Percentiles rank a stretch among this genome's conserved stretches.
Evolutionary conservation across 352 stramenopile species (phyloP).

Genomic region (Globisporangium cederbergense): DNA sequence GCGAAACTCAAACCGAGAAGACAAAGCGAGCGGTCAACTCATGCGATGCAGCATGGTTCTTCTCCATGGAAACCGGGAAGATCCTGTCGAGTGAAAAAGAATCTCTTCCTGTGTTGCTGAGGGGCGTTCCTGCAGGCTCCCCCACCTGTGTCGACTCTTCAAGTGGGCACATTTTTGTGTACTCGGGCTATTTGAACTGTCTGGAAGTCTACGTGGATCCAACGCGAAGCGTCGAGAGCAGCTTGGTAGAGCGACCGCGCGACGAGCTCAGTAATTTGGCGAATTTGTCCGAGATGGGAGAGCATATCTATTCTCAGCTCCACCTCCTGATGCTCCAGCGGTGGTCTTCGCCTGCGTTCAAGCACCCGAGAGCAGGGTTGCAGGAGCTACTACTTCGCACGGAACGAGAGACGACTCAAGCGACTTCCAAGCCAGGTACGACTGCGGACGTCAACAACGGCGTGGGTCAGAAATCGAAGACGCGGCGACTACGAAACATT

Average conservation of each 20-base stretch:
- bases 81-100: conserved; percentile 24
- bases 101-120: conserved; percentile 38
- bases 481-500: conserved; percentile 62
- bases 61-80: conserved; percentile 43
- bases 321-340: conserved; percentile 31
- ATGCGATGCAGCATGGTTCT: conserved; percentile 69
- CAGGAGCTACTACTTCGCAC: conserved; percentile 48
- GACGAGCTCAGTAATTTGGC: conserved; percentile 3
- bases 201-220: conserved; percentile 49
- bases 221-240: conserved; percentile 5
- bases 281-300: conserved; percentile 27
- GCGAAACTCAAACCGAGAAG: conserved; percentile 35
- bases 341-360: conserved; percentile 41
- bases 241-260: not conserved
- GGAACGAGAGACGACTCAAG: conserved; percentile 23
- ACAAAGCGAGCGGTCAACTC: conserved; percentile 41
- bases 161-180: conserved; percentile 53
- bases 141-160: conserved; percentile 51
- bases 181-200: conserved; percentile 68
- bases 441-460: conserved; percentile 3
- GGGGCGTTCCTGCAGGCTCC: conserved; percentile 58
- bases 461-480: conserved; percentile 33
- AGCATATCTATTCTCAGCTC: conserved; percentile 31
- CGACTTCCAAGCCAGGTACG: conserved; percentile 9
- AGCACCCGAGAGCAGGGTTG: conserved; percentile 36